Conservation (phyloP, 768 basidiomycete genomes). For the Coprinopsis strossmayeri region DNA sequence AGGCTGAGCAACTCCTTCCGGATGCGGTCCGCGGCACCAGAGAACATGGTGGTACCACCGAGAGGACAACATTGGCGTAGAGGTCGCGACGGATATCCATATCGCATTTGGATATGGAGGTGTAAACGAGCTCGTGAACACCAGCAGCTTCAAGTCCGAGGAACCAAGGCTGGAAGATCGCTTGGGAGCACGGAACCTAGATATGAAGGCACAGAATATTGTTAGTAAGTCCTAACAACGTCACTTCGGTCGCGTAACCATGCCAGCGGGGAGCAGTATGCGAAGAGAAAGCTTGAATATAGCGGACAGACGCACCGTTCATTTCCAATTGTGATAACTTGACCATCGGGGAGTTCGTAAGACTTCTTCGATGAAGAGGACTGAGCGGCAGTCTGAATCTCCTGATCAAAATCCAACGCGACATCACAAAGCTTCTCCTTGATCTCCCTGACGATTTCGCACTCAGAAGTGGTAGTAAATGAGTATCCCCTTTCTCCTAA, state of each 20-base stretch:
- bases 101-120: constrained; percentile 53
- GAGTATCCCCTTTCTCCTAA: constrained; percentile 80
- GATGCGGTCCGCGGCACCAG: constrained; percentile 52
- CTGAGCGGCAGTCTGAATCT: constrained; percentile 77
- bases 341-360: constrained; percentile 81
- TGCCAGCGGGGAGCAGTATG: no score
- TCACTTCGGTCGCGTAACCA: no score
- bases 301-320: constrained; percentile 61
- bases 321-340: constrained; percentile 86
- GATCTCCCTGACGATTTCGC: constrained; percentile 87
- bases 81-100: constrained; percentile 49
- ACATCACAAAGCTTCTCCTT: constrained; percentile 93
- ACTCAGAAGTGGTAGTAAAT: constrained; percentile 79
- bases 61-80: constrained; percentile 50
- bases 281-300: constrained; percentile 39
- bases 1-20: constrained; percentile 63
- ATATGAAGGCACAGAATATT: constrained; percentile 10
- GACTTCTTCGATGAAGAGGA: constrained; percentile 79
- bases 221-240: background rate
- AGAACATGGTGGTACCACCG: constrained; percentile 53
- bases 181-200: constrained; percentile 85
- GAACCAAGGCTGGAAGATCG: constrained; percentile 90
- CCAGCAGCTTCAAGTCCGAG: constrained; percentile 85
- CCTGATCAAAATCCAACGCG: constrained; percentile 84
- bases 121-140: constrained; percentile 86